These are phyloP conservation scores for Termitomyces sp. DNA, from an alignment of 768 basidiomycete genomes.

Conservation along the genomic window DNA sequence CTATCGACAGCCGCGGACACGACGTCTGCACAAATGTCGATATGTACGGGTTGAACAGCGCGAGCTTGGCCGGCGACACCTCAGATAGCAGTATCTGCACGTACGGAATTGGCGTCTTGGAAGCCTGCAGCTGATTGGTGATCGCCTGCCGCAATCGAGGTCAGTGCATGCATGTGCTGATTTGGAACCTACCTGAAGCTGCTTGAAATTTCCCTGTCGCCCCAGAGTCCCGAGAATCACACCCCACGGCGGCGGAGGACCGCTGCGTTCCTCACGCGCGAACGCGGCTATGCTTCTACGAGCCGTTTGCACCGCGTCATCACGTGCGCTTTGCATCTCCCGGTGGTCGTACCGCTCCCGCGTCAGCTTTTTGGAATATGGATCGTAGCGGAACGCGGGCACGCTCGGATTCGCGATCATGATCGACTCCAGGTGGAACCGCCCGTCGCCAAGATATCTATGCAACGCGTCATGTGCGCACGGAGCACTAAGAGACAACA, in stretches of 20 bases:
- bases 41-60: conserved; percentile 76
- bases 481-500: conserved; percentile 1
- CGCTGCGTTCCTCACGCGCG: background rate
- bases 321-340: conserved; percentile 77
- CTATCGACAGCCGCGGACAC: conserved; percentile 93
- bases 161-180: background rate
- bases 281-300: conserved; percentile 49
- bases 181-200: conserved; percentile 55
- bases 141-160: conserved; percentile 48
- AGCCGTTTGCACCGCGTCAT: conserved; percentile 73
- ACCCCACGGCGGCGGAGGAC: conserved; percentile 62
- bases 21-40: conserved; percentile 94
- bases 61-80: conserved; percentile 90
- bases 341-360: conserved; percentile 85
- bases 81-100: conserved; percentile 93
- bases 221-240: conserved; percentile 93
- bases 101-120: conserved; percentile 58
- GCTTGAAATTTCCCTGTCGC: conserved; percentile 87
- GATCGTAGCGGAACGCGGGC: conserved; percentile 97
- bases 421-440: conserved; percentile 96
- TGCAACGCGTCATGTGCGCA: background rate
- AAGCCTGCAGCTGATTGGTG: conserved; percentile 58
- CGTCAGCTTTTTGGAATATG: conserved; percentile 96
- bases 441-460: conserved; percentile 96
- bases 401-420: conserved; percentile 98